Evolutionary conservation across 23 red algal genomes (phyloP).

Genomic region (Gracilaria vermiculophylla): DNA sequence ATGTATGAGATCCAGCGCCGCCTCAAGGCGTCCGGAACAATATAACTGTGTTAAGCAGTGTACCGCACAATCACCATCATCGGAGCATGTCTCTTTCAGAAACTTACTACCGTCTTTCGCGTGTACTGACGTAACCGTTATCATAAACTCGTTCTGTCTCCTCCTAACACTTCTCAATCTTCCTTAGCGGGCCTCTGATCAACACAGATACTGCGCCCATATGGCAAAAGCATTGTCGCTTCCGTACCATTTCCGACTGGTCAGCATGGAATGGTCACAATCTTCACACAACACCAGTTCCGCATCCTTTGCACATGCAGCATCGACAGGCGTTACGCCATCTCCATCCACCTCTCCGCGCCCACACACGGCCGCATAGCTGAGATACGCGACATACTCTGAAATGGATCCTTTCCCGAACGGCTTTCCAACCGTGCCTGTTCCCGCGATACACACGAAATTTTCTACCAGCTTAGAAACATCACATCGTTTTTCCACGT

Average conservation of each 20-base stretch:
- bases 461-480: slow-evolving; percentile 10
- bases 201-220: slow-evolving; percentile 42
- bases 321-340: slow-evolving; percentile 64
- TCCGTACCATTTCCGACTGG: slow-evolving; percentile 53
- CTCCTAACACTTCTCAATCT: neutral
- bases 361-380: slow-evolving; percentile 68
- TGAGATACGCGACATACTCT: slow-evolving; percentile 41
- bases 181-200: neutral
- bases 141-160: neutral
- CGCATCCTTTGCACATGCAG: slow-evolving; percentile 37
- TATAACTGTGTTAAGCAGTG: neutral
- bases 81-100: neutral
- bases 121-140: neutral
- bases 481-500: slow-evolving; percentile 52
- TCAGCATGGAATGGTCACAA: slow-evolving; percentile 60
- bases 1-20: slow-evolving; percentile 90
- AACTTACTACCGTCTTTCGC: neutral
- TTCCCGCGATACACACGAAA: slow-evolving; percentile 59
- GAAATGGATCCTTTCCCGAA: slow-evolving; percentile 48
- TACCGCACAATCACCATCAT: neutral
- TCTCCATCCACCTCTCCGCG: slow-evolving; percentile 54
- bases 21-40: slow-evolving; percentile 46
- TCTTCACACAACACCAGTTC: slow-evolving; percentile 39
- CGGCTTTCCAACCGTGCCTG: slow-evolving; percentile 20
- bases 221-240: slow-evolving; percentile 12